Conservation (phyloP, 257 asterid species). For the Scutellaria minor region DNA sequence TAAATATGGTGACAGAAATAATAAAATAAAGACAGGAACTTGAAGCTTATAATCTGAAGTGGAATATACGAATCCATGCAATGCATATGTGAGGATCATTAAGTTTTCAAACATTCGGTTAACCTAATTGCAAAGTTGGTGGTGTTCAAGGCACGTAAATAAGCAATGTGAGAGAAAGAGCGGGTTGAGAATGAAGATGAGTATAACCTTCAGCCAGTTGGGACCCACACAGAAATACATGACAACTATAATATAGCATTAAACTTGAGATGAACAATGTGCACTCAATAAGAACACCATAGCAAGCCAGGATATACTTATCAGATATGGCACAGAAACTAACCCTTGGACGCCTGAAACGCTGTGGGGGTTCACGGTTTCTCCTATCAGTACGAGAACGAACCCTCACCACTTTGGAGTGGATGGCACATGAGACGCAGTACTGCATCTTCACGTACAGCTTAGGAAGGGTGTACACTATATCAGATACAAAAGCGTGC, state of each 20-base stretch:
- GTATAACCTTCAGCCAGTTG: not conserved
- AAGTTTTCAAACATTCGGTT: not conserved
- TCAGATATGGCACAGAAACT: conserved; percentile 21
- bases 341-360: conserved; percentile 70
- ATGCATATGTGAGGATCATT: not conserved
- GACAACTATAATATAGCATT: not conserved
- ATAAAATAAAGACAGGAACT: not conserved
- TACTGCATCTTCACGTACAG: conserved; percentile 87
- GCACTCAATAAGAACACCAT: too few species aligned
- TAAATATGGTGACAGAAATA: not conserved
- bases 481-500: not conserved
- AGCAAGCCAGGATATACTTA: not conserved
- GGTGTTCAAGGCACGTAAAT: not conserved
- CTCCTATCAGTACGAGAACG: conserved; percentile 82
- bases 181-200: too few species aligned
- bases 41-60: not conserved
- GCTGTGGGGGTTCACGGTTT: conserved; percentile 79
- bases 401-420: conserved; percentile 95
- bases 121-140: not conserved
- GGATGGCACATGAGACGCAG: conserved; percentile 86
- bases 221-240: not conserved
- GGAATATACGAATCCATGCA: not conserved
- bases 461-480: conserved; percentile 75
- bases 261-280: not conserved
- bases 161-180: too few species aligned